Conservation (phyloP, 1,284 basidiomycete genomes). For the Irpex sp. region DNA sequence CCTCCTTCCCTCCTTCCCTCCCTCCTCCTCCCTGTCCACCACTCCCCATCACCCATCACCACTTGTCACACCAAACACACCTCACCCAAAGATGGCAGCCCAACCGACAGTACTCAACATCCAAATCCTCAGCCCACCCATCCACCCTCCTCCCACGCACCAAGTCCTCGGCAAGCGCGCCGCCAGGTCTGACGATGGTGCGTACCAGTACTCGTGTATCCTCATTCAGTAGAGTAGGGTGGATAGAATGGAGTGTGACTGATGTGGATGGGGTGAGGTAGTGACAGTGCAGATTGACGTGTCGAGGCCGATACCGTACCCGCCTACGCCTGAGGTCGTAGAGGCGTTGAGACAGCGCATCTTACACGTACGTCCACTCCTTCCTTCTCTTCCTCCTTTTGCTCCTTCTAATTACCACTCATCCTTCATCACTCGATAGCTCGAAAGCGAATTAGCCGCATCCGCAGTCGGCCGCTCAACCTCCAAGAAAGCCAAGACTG, state of each 20-base stretch:
- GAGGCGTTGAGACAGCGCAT: conserved; percentile 36
- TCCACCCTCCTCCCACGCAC: background rate
- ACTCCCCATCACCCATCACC: background rate
- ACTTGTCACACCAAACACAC: background rate
- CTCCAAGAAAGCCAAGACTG: conserved; percentile 24
- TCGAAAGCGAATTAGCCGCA: conserved; percentile 34
- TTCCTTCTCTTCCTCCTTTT: too few relatives aligned
- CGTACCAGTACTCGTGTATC: background rate
- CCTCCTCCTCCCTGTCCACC: too few relatives aligned
- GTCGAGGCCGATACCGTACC: conserved; percentile 12
- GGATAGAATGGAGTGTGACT: too few relatives aligned
- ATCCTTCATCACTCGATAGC: too few relatives aligned
- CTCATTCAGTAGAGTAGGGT: too few relatives aligned
- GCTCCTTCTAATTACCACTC: too few relatives aligned
- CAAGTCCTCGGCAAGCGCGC: conserved; percentile 5
- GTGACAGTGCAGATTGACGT: conserved; percentile 2
- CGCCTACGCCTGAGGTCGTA: conserved; percentile 25
- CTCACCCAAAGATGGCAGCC: background rate
- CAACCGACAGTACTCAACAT: background rate
- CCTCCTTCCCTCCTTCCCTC: too few relatives aligned
- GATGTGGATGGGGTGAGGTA: background rate
- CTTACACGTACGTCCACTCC: conserved; percentile 25
- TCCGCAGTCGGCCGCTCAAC: too few relatives aligned
- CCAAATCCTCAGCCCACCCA: background rate
- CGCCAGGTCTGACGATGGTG: background rate